Percentiles rank a stretch among this genome's conserved stretches.
These are phyloP conservation scores for Pythium biforme DNA, from an alignment of 352 stramenopile species.

Conservation along the genomic window DNA sequence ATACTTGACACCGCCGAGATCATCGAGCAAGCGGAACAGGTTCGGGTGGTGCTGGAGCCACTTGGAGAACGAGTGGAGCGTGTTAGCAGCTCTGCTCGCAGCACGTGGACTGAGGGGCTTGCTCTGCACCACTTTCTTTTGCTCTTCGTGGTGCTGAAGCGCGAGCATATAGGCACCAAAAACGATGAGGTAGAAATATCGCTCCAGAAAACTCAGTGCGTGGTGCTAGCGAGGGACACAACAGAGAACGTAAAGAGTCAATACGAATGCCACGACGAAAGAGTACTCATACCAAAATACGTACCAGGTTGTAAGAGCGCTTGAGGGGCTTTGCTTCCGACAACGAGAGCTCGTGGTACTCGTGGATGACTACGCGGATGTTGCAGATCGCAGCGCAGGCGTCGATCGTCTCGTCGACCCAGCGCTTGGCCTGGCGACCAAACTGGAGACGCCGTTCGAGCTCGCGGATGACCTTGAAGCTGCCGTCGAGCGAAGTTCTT, in stretches of 20 bases:
- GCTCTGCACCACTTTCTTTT: slow-evolving; percentile 16
- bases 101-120: slow-evolving; percentile 17
- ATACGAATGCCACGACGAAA: background rate
- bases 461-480: slow-evolving; percentile 72
- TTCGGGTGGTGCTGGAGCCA: slow-evolving; percentile 76
- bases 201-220: slow-evolving; percentile 82
- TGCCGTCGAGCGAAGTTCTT: slow-evolving; percentile 28
- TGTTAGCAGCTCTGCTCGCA: slow-evolving; percentile 14
- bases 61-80: slow-evolving; percentile 66
- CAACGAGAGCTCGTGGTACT: slow-evolving; percentile 74
- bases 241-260: background rate
- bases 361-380: slow-evolving; percentile 74
- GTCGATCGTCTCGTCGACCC: slow-evolving; percentile 76
- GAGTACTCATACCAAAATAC: background rate
- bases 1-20: slow-evolving; percentile 77
- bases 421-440: slow-evolving; percentile 59
- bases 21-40: slow-evolving; percentile 73
- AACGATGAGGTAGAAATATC: slow-evolving; percentile 88
- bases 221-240: slow-evolving; percentile 66
- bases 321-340: slow-evolving; percentile 76
- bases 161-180: slow-evolving; percentile 81
- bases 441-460: slow-evolving; percentile 52
- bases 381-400: slow-evolving; percentile 72
- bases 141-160: slow-evolving; percentile 17
- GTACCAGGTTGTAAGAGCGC: slow-evolving; percentile 75